phyloP scores from a whole-genome alignment of 176 grass and related monocot genomes.

The maize (Zea mays) region Zm-B73-REFERENCE-NAM-5.0 NC_050100.1:3738501-3739000 shows the following conservation, averaged over 20 bases:
- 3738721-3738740: neutral
- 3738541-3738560: conserved; percentile 12
- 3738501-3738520: neutral
- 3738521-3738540: neutral
- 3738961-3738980: no score
- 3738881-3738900: neutral
- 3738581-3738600: conserved; percentile 25
- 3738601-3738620: neutral
- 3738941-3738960: neutral
- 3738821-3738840: no score
- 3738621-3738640: conserved; percentile 1
- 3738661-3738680: neutral
- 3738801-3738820: no score
- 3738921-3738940: neutral
- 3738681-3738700: neutral
- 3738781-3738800: neutral
- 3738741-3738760: neutral
- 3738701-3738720: neutral
- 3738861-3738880: neutral
- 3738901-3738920: neutral
- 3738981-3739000: no score
- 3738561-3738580: neutral
- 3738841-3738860: neutral
- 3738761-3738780: neutral
- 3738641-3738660: neutral